Conservation (phyloP, 2,329 filamentous ascomycete genomes). For the Elsinoe arachidis region DNA sequence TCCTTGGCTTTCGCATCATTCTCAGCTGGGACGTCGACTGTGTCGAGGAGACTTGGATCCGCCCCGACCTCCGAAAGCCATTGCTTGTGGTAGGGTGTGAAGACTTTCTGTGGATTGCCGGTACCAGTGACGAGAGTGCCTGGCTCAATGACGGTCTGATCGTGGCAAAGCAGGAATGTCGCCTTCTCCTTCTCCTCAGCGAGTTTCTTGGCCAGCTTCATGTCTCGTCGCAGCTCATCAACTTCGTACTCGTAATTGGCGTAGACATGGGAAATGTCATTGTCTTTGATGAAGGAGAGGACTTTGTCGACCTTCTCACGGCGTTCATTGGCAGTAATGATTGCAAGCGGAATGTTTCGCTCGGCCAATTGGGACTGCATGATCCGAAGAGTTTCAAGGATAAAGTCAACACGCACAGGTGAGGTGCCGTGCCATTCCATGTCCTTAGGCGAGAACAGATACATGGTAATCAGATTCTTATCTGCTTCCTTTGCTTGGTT, state of each 20-base stretch:
- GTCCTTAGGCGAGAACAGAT: constrained; percentile 40
- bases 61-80: constrained; percentile 39
- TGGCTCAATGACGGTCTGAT: constrained; percentile 42
- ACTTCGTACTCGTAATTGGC: constrained; percentile 42
- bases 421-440: constrained; percentile 44
- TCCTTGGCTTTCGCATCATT: constrained; percentile 38
- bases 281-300: constrained; percentile 36
- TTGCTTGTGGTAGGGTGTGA: constrained; percentile 42
- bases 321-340: constrained; percentile 36
- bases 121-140: constrained; percentile 34
- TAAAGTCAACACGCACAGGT: constrained; percentile 41
- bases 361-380: constrained; percentile 40
- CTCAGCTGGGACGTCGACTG: constrained; percentile 32
- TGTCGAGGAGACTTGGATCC: constrained; percentile 36
- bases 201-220: constrained; percentile 33
- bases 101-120: constrained; percentile 44
- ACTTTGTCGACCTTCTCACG: constrained; percentile 35
- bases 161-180: constrained; percentile 38
- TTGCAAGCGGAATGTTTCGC: constrained; percentile 42
- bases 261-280: constrained; percentile 40
- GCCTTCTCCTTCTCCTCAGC: constrained; percentile 29
- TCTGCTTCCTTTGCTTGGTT: constrained; percentile 37
- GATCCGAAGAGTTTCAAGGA: constrained; percentile 36
- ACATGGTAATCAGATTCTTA: constrained; percentile 37
- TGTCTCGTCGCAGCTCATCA: constrained; percentile 38